These are phyloP conservation scores for Pittosporum tobira DNA, from an alignment of 129 eudicot species.

Conservation along the genomic window DNA sequence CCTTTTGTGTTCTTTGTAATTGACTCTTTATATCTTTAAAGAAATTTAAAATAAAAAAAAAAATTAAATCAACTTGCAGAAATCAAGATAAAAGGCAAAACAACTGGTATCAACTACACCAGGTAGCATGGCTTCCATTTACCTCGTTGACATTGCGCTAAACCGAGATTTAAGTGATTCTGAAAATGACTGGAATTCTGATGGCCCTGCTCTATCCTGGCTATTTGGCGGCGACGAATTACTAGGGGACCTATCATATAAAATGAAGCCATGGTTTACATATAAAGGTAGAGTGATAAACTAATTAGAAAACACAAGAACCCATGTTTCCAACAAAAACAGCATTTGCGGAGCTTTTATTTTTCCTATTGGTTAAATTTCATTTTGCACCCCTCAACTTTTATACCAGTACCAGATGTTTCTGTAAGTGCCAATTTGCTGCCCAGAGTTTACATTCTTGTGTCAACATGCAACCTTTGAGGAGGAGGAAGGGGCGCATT, in stretches of 20 bases:
- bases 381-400: too few species aligned
- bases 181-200: constrained; percentile 72
- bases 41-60: too few species aligned
- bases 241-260: constrained; percentile 39
- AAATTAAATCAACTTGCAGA: neutral
- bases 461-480: too few species aligned
- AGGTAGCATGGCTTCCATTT: constrained; percentile 5
- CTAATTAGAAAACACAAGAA: neutral
- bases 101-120: neutral
- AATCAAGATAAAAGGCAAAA: neutral
- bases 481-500: too few species aligned
- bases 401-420: too few species aligned
- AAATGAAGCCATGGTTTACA: neutral
- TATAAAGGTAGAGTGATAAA: neutral
- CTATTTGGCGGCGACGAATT: constrained; percentile 54
- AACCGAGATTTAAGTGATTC: constrained; percentile 71
- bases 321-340: too few species aligned
- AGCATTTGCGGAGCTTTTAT: neutral
- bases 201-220: constrained; percentile 81
- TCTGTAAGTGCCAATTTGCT: too few species aligned
- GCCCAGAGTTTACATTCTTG: too few species aligned
- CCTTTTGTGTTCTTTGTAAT: constrained; percentile 81
- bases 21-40: constrained; percentile 94
- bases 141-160: constrained; percentile 71
- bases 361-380: too few species aligned